Conservation (phyloP, 2,329 filamentous ascomycete species). For the Coniochaeta hoffmannii region DNA sequence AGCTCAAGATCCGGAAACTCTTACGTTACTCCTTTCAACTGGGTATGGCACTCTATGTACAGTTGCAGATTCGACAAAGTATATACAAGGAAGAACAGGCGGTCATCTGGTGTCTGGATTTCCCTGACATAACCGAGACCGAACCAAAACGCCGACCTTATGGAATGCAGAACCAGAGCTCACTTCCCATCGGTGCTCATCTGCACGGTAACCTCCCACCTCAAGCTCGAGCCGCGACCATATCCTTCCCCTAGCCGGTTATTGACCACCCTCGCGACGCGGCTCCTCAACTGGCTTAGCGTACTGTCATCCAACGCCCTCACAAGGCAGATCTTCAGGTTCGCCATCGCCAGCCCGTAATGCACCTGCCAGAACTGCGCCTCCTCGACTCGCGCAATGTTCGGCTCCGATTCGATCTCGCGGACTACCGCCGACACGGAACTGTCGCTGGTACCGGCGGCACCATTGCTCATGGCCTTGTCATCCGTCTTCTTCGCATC, state of each 20-base stretch:
- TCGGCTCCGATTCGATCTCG: constrained; percentile 76
- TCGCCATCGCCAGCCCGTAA: constrained; percentile 94
- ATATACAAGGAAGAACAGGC: background rate
- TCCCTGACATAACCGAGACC: background rate
- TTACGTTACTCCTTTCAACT: too few species aligned
- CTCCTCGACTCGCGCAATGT: constrained; percentile 72
- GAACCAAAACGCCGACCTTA: background rate
- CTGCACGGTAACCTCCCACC: constrained; percentile 92
- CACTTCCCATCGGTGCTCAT: constrained; percentile 39
- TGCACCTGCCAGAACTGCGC: constrained; percentile 98
- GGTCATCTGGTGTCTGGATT: background rate
- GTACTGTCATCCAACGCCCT: constrained; percentile 48
- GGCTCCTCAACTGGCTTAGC: constrained; percentile 64
- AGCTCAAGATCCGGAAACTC: too few species aligned
- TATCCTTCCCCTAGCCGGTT: constrained; percentile 85
- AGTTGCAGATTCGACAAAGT: too few species aligned
- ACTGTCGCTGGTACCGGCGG: constrained; percentile 21
- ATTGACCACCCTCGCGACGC: constrained; percentile 70
- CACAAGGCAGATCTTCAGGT: constrained; percentile 69
- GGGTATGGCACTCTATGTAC: too few species aligned
- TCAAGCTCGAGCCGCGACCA: constrained; percentile 67
- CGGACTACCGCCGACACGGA: constrained; percentile 68
- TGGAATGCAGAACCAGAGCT: background rate
- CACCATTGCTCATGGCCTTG: background rate
- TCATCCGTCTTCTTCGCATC: background rate